A percentile compares a stretch with the other conserved stretches of the same genome.
Conservation (phyloP, 495 filamentous ascomycete genomes). For the Podospora pseudopauciseta region DNA sequence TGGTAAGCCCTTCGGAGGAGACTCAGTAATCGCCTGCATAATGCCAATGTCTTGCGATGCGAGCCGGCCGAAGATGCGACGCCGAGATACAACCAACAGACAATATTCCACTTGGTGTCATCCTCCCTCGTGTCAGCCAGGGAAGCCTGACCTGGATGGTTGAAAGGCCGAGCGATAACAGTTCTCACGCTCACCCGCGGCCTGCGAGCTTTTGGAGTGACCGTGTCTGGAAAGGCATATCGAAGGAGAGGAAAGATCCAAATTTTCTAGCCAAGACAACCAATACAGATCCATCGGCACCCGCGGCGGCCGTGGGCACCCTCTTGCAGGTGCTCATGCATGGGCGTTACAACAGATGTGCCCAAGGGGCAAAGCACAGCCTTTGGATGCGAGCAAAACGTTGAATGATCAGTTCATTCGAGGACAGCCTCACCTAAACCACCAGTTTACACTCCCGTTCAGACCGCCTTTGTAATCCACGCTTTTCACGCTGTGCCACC, state of each 20-base stretch:
- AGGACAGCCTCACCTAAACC: conserved; percentile 55
- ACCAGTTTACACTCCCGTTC: conserved; percentile 77
- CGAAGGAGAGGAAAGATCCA: neutral
- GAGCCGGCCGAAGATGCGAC: neutral
- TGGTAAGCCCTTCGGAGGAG: neutral
- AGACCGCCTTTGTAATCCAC: conserved; percentile 30
- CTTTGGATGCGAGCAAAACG: neutral
- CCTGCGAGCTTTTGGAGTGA: neutral
- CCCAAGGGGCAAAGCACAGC: neutral
- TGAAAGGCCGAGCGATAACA: neutral
- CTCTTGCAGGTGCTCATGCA: neutral
- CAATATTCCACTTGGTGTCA: neutral
- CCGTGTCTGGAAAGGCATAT: neutral
- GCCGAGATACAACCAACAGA: neutral
- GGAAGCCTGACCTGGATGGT: neutral
- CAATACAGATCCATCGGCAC: neutral
- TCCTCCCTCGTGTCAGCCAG: neutral
- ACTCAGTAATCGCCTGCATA: neutral
- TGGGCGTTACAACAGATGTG: neutral
- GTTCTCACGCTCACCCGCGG: neutral
- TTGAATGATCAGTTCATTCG: neutral
- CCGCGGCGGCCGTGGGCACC: neutral
- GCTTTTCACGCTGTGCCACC: conserved; percentile 94
- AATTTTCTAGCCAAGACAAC: neutral
- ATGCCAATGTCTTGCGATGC: neutral